Conservation (phyloP, 192 early-diverging fungal genomes). For the Linnemannia schmuckeri region DNA sequence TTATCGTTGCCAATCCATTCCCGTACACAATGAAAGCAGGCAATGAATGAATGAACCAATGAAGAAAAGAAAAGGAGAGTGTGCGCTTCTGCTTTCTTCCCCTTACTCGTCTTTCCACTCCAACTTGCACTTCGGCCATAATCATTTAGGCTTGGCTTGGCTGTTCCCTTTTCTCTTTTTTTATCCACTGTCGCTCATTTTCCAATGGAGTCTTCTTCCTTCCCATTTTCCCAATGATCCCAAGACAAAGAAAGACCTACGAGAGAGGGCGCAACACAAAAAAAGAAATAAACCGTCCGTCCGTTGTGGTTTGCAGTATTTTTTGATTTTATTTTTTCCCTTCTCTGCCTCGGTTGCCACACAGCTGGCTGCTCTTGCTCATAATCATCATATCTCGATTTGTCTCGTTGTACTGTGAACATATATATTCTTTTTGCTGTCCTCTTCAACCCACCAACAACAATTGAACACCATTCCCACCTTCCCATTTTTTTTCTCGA, state of each 20-base stretch:
- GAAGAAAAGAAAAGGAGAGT: too few relatives aligned
- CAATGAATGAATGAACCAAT: too few relatives aligned
- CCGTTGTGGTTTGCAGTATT: too few relatives aligned
- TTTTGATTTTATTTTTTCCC: too few relatives aligned
- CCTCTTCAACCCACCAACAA: neutral
- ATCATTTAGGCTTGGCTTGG: too few relatives aligned
- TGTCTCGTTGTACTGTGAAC: neutral
- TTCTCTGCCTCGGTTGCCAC: neutral
- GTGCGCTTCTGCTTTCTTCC: too few relatives aligned
- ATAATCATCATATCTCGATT: constrained; percentile 6
- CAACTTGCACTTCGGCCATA: too few relatives aligned
- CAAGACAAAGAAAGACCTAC: neutral
- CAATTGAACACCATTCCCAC: neutral
- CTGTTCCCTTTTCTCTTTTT: too few relatives aligned
- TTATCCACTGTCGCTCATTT: too few relatives aligned
- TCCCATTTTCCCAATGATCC: neutral
- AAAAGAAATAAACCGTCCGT: too few relatives aligned
- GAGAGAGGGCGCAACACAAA: neutral
- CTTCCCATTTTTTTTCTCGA: neutral
- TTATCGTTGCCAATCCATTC: neutral
- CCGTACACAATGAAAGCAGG: too few relatives aligned
- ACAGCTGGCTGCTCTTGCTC: neutral
- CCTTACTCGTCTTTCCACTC: too few relatives aligned
- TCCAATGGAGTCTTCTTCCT: neutral
- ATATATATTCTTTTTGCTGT: neutral